Evolutionary conservation across 2,329 filamentous ascomycete genomes (phyloP).

Genomic region (Talaromyces albobiverticillius): DNA sequence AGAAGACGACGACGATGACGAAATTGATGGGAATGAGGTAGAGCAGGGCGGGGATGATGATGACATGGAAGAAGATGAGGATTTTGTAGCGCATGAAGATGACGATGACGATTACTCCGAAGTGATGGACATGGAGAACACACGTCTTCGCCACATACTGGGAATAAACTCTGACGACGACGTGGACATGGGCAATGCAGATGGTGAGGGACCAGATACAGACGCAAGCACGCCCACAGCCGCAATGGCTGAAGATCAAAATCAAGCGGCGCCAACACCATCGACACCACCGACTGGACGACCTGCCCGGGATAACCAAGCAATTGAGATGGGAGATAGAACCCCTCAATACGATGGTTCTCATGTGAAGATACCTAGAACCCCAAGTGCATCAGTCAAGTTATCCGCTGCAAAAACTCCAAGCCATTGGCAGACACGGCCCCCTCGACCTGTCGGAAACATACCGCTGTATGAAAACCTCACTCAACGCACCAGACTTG

Average conservation of each 20-base stretch:
- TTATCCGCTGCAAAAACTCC: slow-evolving; percentile 51
- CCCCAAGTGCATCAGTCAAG: slow-evolving; percentile 57
- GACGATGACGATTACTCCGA: slow-evolving; percentile 48
- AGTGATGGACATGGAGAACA: slow-evolving; percentile 28
- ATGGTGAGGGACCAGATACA: slow-evolving; percentile 65
- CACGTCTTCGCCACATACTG: slow-evolving; percentile 20
- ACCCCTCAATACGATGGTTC: slow-evolving; percentile 21
- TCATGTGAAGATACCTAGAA: slow-evolving; percentile 71
- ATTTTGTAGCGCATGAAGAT: slow-evolving; percentile 38
- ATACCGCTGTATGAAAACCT: slow-evolving; percentile 78
- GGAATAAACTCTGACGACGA: slow-evolving; percentile 39
- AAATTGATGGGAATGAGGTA: slow-evolving; percentile 44
- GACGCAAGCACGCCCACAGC: slow-evolving; percentile 77
- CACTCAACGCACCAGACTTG: slow-evolving; percentile 81
- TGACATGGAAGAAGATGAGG: slow-evolving; percentile 18
- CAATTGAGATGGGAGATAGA: slow-evolving; percentile 14
- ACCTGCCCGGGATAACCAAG: slow-evolving; percentile 18
- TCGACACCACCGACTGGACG: slow-evolving; percentile 9
- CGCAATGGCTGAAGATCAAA: slow-evolving; percentile 71
- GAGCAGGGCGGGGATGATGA: slow-evolving; percentile 21
- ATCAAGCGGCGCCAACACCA: slow-evolving; percentile 60
- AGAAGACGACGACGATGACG: slow-evolving; percentile 39
- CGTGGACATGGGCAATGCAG: slow-evolving; percentile 53
- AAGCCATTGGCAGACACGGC: slow-evolving; percentile 82
- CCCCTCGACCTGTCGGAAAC: slow-evolving; percentile 64